Conservation (phyloP, 352 stramenopile genomes). For the Phytophthora sp. region DNA sequence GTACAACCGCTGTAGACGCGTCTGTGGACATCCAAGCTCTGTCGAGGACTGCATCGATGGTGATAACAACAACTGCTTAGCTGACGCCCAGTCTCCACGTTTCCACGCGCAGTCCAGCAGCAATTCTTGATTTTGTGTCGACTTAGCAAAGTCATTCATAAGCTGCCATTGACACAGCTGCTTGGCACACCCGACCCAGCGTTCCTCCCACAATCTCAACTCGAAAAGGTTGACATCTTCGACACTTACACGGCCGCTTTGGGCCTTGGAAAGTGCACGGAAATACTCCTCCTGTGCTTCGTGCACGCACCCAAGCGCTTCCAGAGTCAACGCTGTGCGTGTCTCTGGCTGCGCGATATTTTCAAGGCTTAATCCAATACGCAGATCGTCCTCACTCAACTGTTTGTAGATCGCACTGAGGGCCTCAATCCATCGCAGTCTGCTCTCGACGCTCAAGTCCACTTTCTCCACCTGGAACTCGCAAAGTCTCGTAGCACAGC, state of each 20-base stretch:
- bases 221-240: conserved; percentile 89
- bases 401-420: conserved; percentile 88
- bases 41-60: conserved; percentile 67
- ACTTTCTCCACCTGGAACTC: conserved; percentile 87
- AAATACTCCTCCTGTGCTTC: conserved; percentile 91
- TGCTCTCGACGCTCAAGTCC: conserved; percentile 66
- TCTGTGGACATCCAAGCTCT: conserved; percentile 77
- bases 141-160: conserved; percentile 92
- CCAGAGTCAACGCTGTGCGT: conserved; percentile 69
- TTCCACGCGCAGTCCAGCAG: conserved; percentile 94
- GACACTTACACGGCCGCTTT: conserved; percentile 73
- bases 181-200: conserved; percentile 92
- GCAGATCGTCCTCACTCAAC: conserved; percentile 85
- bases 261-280: conserved; percentile 76
- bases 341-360: conserved; percentile 82
- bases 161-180: conserved; percentile 93
- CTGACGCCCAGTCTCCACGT: conserved; percentile 87
- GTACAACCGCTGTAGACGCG: conserved; percentile 85
- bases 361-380: conserved; percentile 79
- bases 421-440: conserved; percentile 86
- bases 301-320: conserved; percentile 84
- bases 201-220: conserved; percentile 86
- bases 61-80: conserved; percentile 79
- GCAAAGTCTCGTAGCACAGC: conserved; percentile 66
- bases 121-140: conserved; percentile 92